Evolutionary conservation across 2,329 filamentous ascomycete genomes (phyloP).

Genomic region (Zymoseptoria tritici): DNA sequence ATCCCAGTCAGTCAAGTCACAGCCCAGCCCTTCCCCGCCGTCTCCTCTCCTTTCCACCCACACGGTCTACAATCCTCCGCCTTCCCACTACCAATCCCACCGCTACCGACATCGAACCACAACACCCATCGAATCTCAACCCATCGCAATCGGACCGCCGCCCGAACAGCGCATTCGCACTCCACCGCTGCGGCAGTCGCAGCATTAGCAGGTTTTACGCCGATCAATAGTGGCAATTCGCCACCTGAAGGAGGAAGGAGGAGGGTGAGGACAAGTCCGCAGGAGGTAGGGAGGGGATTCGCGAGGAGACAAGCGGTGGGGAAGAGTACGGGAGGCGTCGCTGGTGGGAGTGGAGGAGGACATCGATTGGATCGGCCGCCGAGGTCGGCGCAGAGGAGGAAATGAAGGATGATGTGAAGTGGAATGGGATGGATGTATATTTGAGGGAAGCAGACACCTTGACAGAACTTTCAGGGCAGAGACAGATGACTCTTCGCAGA

Average conservation of each 20-base stretch:
- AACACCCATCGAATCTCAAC: constrained; percentile 5
- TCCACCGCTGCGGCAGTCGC: not conserved
- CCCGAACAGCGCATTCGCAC: not conserved
- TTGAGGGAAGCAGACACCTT: not conserved
- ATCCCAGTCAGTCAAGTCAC: constrained; percentile 25
- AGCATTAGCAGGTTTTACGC: constrained; percentile 13
- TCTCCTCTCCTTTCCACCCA: constrained; percentile 20
- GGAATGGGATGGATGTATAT: not conserved
- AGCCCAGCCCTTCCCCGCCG: constrained; percentile 26
- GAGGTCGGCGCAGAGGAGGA: constrained; percentile 16
- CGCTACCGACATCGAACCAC: constrained; percentile 5
- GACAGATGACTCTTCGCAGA: not conserved
- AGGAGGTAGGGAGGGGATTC: not conserved
- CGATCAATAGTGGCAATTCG: constrained; percentile 16
- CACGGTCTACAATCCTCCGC: constrained; percentile 18
- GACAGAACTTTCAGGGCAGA: not conserved
- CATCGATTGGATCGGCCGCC: constrained; percentile 10
- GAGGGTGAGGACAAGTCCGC: constrained; percentile 15
- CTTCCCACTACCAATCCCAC: constrained; percentile 3
- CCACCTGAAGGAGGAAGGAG: not conserved
- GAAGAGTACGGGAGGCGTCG: not conserved
- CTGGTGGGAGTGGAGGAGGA: not conserved
- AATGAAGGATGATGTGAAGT: constrained; percentile 3
- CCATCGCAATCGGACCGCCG: not conserved
- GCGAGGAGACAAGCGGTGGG: not conserved